Percentiles rank a stretch among this genome's conserved stretches.
These are phyloP conservation scores for Kwoniella shivajii DNA, from an alignment of 1,284 basidiomycete genomes.

Conservation along the genomic window DNA sequence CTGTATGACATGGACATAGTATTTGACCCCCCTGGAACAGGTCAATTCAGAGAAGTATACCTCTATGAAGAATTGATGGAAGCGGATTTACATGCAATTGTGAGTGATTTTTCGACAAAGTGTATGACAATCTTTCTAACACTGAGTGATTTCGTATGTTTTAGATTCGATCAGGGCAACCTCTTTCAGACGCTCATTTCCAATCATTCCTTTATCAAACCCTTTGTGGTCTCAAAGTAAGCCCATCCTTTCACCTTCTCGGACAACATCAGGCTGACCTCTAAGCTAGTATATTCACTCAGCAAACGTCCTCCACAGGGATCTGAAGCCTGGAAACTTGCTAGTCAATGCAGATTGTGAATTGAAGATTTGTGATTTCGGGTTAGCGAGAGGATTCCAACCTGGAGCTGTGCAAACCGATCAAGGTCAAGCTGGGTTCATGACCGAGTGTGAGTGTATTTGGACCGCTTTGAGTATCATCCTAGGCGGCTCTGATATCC, in stretches of 20 bases:
- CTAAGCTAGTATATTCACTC: conserved; percentile 86
- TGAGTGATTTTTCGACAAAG: too few relatives aligned
- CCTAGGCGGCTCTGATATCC: neutral
- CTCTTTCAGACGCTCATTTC: conserved; percentile 97
- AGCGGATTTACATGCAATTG: conserved; percentile 98
- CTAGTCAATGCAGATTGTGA: conserved; percentile 99
- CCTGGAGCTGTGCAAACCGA: conserved; percentile 66
- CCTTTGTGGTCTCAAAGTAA: conserved; percentile 82
- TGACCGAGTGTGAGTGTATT: conserved; percentile 80
- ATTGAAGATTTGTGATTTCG: conserved; percentile 98
- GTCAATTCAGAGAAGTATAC: conserved; percentile 93
- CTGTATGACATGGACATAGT: conserved; percentile 97
- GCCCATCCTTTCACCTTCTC: conserved; percentile 4
- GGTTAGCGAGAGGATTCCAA: conserved; percentile 93
- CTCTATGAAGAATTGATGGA: conserved; percentile 99
- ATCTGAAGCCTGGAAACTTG: conserved; percentile 91
- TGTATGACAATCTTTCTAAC: too few relatives aligned
- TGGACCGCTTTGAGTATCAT: neutral
- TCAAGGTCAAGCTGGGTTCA: conserved; percentile 83
- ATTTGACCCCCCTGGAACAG: conserved; percentile 70
- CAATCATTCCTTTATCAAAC: conserved; percentile 99
- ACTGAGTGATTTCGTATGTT: too few relatives aligned
- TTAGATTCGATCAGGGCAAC: conserved; percentile 95
- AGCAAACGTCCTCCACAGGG: conserved; percentile 95
- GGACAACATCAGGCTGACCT: neutral